Conservation (phyloP, 768 basidiomycete genomes). For the Lactarius akahatsu region DNA sequence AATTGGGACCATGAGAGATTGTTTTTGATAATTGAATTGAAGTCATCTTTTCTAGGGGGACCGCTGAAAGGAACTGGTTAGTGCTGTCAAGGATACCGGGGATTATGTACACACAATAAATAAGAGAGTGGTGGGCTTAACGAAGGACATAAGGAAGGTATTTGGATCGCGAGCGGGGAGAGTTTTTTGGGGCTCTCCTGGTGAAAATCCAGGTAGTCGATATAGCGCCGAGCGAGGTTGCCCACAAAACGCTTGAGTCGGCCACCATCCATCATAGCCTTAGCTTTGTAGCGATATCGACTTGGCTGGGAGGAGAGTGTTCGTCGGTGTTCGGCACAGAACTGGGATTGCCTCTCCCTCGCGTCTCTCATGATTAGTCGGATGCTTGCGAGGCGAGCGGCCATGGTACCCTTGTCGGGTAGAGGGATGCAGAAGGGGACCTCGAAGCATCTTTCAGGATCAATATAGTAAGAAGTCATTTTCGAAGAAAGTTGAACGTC, state of each 20-base stretch:
- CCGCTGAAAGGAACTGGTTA: conserved; percentile 5
- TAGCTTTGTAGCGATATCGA: conserved; percentile 21
- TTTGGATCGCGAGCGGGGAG: conserved; percentile 15
- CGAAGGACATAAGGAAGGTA: conserved; percentile 15
- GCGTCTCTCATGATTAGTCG: conserved; percentile 14
- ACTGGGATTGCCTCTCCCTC: conserved; percentile 23
- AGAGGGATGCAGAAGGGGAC: conserved; percentile 22
- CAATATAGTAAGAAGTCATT: conserved; percentile 24
- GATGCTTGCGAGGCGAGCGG: conserved; percentile 20
- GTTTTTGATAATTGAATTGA: conserved; percentile 11
- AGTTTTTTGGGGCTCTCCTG: conserved; percentile 11
- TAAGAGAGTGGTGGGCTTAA: conserved; percentile 7
- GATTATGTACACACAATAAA: conserved; percentile 17
- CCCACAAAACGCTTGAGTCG: conserved; percentile 11
- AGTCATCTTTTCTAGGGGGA: conserved; percentile 20
- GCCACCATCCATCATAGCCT: conserved; percentile 15
- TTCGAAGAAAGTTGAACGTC: background rate
- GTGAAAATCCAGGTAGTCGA: conserved; percentile 22
- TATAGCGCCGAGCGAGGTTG: conserved; percentile 13
- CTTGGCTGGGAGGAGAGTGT: conserved; percentile 3
- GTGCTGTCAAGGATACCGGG: background rate
- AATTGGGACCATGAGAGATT: conserved; percentile 25
- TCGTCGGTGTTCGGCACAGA: conserved; percentile 15
- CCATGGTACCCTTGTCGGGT: conserved; percentile 16
- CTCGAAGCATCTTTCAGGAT: conserved; percentile 25